phyloP scores from a whole-genome alignment of 2,329 filamentous ascomycete species.

The Shiraia sp. region DNA sequence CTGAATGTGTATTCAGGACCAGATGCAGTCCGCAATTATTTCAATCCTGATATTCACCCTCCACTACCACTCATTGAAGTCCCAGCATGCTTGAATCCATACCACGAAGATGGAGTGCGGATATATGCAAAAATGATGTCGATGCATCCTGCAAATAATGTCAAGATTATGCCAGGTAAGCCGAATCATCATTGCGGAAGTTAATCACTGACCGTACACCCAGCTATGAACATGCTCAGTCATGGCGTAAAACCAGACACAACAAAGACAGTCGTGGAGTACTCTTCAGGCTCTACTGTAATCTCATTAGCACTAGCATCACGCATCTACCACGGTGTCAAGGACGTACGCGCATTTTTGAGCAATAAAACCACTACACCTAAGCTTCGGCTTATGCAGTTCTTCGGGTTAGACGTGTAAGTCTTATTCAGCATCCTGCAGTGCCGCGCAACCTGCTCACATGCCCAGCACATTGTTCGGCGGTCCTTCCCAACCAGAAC shows the following conservation, averaged over 20 bases:
- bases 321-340: conserved; percentile 22
- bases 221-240: conserved; percentile 24
- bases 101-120: conserved; percentile 60
- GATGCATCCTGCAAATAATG: conserved; percentile 66
- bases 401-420: conserved; percentile 28
- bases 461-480: conserved; percentile 52
- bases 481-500: conserved; percentile 48
- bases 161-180: conserved; percentile 64
- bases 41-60: conserved; percentile 61
- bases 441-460: background rate
- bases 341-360: conserved; percentile 21
- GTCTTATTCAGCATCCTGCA: too few relatives aligned
- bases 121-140: conserved; percentile 71
- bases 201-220: background rate
- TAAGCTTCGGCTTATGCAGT: conserved; percentile 24
- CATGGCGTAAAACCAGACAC: conserved; percentile 15
- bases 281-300: conserved; percentile 26
- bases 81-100: conserved; percentile 61
- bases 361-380: conserved; percentile 24
- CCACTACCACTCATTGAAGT: conserved; percentile 66
- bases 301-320: conserved; percentile 25
- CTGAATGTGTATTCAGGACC: conserved; percentile 62
- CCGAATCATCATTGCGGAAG: background rate
- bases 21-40: conserved; percentile 62
- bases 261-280: conserved; percentile 23